Evolutionary conservation across 202 grass and related monocot species (phyloP), one percentile per base, ranked within the genome.

Genomic region (Panicum virgatum): DNA sequence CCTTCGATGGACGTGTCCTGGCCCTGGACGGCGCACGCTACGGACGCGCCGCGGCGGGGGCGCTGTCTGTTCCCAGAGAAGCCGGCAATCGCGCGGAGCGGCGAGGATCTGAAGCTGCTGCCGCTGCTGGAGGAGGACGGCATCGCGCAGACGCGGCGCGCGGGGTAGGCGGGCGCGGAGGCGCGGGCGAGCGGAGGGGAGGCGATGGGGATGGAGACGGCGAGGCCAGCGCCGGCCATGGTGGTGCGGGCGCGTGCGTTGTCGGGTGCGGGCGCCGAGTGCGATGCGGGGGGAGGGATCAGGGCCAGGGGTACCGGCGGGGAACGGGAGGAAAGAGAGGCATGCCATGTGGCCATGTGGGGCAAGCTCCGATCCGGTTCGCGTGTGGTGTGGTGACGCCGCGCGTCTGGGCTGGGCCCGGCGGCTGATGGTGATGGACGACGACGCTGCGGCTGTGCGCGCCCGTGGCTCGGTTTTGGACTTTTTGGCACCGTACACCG

Each of bases 1-100:
- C 93, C 88, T 88, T 87, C 74, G 83, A 86, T 79, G 64, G 88
- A 50, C 15, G 88, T 67, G 66, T 92, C 93, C 80, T 90, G 78
- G 1, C 84, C 85, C 73, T 92, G 79, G n/a, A n/a, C n/a, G n/a
- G n/a, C n/a, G n/a, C n/a, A 56, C n/a, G 68, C 60, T 1, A 90
- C 66, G 26, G 66, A 20, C n/a, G 66, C 42, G 67, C 83, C 56
- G 5, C 78, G 83, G 58, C 39, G 30, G 27, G 36, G n/a, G 70
- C 43, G 51, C 22, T 25, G 59, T 4, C 75, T 72, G 72, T 11
- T 65, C 46, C 54, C 47, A 34, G 84, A 37, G 46, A 73, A 14
- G 32, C 23, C 57, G 64, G 72, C 6, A 52, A 20, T 42, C 69
- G 67, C 80, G 73, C 88, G 40, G 82, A 91, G 71, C 25, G 73